These are phyloP conservation scores for Tylopilus cervinicoccineus DNA, from an alignment of 768 basidiomycete genomes.

Conservation along the genomic window DNA sequence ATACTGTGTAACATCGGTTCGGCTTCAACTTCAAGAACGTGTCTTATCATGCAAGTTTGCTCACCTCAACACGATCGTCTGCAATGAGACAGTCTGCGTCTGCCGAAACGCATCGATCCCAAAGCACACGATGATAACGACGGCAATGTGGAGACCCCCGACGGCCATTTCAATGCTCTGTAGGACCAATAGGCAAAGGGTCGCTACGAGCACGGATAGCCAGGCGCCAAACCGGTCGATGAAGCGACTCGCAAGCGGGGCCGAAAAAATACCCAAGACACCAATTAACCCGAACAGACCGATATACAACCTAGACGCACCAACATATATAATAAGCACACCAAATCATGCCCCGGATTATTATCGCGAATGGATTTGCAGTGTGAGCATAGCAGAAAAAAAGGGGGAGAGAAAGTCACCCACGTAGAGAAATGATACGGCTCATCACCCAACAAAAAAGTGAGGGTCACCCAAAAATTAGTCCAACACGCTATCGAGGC, in stretches of 20 bases:
- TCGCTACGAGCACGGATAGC: conserved; percentile 37
- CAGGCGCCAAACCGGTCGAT: conserved; percentile 38
- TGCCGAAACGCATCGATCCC: conserved; percentile 41
- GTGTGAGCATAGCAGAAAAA: not conserved
- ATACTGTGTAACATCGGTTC: conserved; percentile 15
- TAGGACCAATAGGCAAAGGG: conserved; percentile 25
- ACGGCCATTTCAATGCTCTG: conserved; percentile 35
- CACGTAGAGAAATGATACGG: conserved; percentile 39
- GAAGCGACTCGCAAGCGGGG: conserved; percentile 24
- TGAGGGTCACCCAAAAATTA: conserved; percentile 40
- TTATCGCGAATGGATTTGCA: not conserved
- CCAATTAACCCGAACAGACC: conserved; percentile 49
- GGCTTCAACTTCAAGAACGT: not conserved
- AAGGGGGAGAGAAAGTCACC: not conserved
- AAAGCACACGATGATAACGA: conserved; percentile 38
- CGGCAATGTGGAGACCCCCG: conserved; percentile 36
- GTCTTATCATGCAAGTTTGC: not conserved
- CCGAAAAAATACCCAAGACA: conserved; percentile 34
- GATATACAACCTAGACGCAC: conserved; percentile 27
- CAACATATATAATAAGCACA: not conserved
- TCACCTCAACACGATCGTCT: conserved; percentile 26
- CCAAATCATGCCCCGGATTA: not conserved
- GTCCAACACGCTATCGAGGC: conserved; percentile 30
- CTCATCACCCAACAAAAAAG: conserved; percentile 40
- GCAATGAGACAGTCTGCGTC: conserved; percentile 35